A percentile compares a stretch with the other conserved stretches of the same genome.
Evolutionary conservation across 2,329 filamentous ascomycete species (phyloP).

Genomic region (Bipolaris sorokiniana): DNA sequence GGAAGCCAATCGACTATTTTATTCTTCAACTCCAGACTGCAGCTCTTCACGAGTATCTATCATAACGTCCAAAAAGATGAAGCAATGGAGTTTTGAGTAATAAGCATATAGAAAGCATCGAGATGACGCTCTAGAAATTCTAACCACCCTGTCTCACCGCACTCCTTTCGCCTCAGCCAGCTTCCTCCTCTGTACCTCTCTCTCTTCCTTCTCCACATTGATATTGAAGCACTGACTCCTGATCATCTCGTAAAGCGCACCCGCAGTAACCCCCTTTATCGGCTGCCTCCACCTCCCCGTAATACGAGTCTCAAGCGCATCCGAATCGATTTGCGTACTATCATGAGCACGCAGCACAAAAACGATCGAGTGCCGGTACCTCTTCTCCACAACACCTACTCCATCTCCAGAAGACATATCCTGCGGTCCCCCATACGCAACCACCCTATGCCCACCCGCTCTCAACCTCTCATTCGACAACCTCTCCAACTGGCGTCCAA

Average conservation of each 20-base stretch:
- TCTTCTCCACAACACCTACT: not conserved
- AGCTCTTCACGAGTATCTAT: no score
- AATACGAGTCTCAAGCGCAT: constrained; percentile 34
- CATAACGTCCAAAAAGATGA: no score
- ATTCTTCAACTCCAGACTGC: not conserved
- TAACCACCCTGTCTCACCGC: not conserved
- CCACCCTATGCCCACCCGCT: constrained; percentile 46
- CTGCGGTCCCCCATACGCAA: constrained; percentile 36
- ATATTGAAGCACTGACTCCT: constrained; percentile 45
- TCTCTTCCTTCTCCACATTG: constrained; percentile 42
- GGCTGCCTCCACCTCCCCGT: constrained; percentile 38
- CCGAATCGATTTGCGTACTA: constrained; percentile 32
- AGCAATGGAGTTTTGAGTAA: no score
- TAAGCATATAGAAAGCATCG: not conserved
- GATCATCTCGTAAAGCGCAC: constrained; percentile 41
- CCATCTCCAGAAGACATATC: not conserved
- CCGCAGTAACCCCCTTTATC: constrained; percentile 38
- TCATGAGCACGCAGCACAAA: constrained; percentile 47
- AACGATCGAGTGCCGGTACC: constrained; percentile 46
- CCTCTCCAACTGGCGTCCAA: constrained; percentile 40
- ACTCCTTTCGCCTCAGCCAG: not conserved
- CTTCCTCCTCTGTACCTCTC: constrained; percentile 38
- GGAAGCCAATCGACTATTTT: not conserved
- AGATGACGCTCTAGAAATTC: no score
- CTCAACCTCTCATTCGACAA: constrained; percentile 38